Conservation (phyloP, 805 yeast genomes). For the Jamesozyma spencerorum region DNA sequence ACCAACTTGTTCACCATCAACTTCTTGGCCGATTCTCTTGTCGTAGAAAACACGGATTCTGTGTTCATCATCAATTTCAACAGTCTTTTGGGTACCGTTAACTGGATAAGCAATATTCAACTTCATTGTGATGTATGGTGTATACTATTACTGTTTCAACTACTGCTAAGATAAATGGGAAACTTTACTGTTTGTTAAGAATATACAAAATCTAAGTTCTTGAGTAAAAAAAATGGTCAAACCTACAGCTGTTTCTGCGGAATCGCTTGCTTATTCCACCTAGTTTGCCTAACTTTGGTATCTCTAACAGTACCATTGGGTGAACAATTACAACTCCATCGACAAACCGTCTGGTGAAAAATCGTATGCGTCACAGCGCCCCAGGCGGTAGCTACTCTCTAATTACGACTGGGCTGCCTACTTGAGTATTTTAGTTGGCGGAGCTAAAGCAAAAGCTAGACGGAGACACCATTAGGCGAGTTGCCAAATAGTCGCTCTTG, state of each 20-base stretch:
- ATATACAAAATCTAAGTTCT: background rate
- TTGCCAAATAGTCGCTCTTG: no score
- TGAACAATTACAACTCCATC: no score
- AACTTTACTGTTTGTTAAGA: background rate
- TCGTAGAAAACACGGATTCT: constrained; percentile 96
- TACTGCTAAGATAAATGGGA: no score
- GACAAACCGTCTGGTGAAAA: no score
- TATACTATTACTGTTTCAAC: constrained; percentile 1
- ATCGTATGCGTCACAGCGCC: no score
- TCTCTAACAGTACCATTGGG: background rate
- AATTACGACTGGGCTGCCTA: no score
- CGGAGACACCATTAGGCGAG: no score
- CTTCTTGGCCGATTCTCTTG: constrained; percentile 99
- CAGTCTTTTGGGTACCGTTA: constrained; percentile 98
- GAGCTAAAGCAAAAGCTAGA: no score
- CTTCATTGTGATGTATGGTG: constrained; percentile 33
- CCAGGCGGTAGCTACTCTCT: no score
- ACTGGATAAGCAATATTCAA: constrained; percentile 99
- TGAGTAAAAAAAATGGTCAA: background rate
- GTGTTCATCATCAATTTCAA: constrained; percentile 98
- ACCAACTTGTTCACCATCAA: constrained; percentile 95
- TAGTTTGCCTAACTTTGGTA: no score
- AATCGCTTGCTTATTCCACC: background rate
- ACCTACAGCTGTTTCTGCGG: background rate
- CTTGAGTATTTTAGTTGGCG: no score